Evolutionary conservation across 768 basidiomycete species (phyloP).

Genomic region (Amyloporia xantha): DNA sequence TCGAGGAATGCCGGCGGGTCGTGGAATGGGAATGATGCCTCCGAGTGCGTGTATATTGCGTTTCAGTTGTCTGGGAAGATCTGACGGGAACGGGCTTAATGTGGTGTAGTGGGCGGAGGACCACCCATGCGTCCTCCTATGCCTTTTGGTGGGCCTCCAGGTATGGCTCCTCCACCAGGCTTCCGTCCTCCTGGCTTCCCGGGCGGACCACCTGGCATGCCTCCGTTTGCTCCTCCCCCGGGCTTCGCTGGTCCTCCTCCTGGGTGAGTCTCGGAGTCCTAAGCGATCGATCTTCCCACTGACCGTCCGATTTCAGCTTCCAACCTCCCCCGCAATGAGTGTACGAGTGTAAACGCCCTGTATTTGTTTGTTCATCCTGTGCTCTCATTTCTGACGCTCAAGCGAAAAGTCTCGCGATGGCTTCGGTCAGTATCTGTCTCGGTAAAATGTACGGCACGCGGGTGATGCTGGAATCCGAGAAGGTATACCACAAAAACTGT

Average conservation of each 20-base stretch:
- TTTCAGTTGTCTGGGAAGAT: background rate
- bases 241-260: constrained; percentile 80
- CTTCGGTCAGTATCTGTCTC: background rate
- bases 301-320: constrained; percentile 28
- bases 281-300: background rate
- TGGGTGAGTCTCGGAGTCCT: constrained; percentile 51
- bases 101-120: constrained; percentile 48
- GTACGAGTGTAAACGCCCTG: constrained; percentile 12
- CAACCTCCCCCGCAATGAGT: constrained; percentile 40
- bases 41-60: constrained; percentile 47
- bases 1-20: constrained; percentile 91
- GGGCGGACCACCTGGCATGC: constrained; percentile 50
- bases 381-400: constrained; percentile 8
- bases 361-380: constrained; percentile 12
- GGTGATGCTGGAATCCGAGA: background rate
- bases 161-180: constrained; percentile 85
- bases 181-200: constrained; percentile 83
- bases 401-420: background rate
- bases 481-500: background rate
- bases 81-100: constrained; percentile 11
- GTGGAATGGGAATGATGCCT: constrained; percentile 95
- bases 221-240: constrained; percentile 66
- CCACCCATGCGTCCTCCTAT: constrained; percentile 64
- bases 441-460: background rate
- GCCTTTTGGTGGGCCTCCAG: constrained; percentile 51